Base-by-base conservation (phyloP, 768 basidiomycete genomes). In the Lyophyllum atratum region DNA sequence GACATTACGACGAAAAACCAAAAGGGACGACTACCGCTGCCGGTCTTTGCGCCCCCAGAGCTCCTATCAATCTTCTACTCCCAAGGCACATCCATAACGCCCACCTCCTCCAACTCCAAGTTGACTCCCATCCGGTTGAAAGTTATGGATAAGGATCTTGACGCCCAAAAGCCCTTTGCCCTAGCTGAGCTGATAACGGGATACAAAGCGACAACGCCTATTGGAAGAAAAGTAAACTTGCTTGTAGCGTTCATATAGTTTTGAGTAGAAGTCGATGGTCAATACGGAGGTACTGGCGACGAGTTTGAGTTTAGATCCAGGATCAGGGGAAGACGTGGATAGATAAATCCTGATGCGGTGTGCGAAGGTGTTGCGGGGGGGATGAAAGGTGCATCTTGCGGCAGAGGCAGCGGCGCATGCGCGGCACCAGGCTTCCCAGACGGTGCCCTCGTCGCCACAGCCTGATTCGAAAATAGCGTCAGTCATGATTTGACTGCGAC, bases 141-240 rank as follows among this genome's bases (percentile, higher is more conserved):
- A 40, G 39, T 40, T n/a, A 40, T 40, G 95, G 59, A 92, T 95
- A 0, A 97, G 96, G 59, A 98, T 94, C 55, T 91, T 80, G 62
- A 99, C 92, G 67, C 98, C 97, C 60, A 85, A 75, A 68, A 89
- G 98, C 0, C 97, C 94, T 77, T 77, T 0, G 89, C 87, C 66
- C 90, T 93, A 0, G 94, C 92, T 2, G 96, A 95, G 2, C 93
- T 95, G 73, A 99, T 91, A 26, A 99, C 84, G 7, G 97, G 97
- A 71, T 92, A 95, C n/a, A 96, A 78, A 1, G 84, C 84, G 11
- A 90, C 84, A 56, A 98, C 87, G 0, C 92, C 93, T 97, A 72
- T 99, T 96, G 17, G 92, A 93, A 82, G 97, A 98, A 73, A 97
- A 98, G 72, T 94, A 95, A 11, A 95, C 95, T 68, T 98, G 97